Conservation (phyloP, 1,284 basidiomycete species). For the Boletus holoroseus region DNA sequence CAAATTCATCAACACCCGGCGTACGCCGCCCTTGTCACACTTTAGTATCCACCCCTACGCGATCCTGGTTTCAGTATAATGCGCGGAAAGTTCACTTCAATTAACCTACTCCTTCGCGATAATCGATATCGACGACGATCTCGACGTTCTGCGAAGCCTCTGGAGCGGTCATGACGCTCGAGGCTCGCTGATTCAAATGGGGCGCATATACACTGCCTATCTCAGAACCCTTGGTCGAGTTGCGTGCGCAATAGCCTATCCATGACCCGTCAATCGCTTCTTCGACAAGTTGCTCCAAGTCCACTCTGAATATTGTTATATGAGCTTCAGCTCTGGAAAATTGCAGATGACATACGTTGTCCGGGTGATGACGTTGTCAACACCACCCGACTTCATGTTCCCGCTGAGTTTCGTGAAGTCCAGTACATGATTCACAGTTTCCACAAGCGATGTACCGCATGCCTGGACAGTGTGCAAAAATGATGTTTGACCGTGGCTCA, state of each 20-base stretch:
- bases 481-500: slow-evolving; percentile 79
- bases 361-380: slow-evolving; percentile 69
- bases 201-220: slow-evolving; percentile 92
- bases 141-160: slow-evolving; percentile 57
- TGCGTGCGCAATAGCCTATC: slow-evolving; percentile 86
- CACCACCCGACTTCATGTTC: slow-evolving; percentile 70
- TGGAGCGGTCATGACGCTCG: slow-evolving; percentile 34
- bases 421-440: slow-evolving; percentile 93
- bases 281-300: slow-evolving; percentile 87
- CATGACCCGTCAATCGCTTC: slow-evolving; percentile 94
- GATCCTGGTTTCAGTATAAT: slow-evolving; percentile 7
- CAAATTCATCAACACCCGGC: slow-evolving; percentile 91
- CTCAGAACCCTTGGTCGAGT: slow-evolving; percentile 60
- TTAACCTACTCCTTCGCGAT: slow-evolving; percentile 54
- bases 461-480: slow-evolving; percentile 87
- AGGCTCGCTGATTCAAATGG: slow-evolving; percentile 43
- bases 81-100: neutral
- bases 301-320: slow-evolving; percentile 48
- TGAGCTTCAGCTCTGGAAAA: neutral
- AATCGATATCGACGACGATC: slow-evolving; percentile 83
- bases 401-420: slow-evolving; percentile 96
- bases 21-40: slow-evolving; percentile 90
- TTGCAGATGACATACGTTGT: slow-evolving; percentile 42
- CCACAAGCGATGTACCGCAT: slow-evolving; percentile 79
- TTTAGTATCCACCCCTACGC: slow-evolving; percentile 79